Conservation (phyloP, 31 red algal species). For the Porphyra umbilicalis region DNA sequence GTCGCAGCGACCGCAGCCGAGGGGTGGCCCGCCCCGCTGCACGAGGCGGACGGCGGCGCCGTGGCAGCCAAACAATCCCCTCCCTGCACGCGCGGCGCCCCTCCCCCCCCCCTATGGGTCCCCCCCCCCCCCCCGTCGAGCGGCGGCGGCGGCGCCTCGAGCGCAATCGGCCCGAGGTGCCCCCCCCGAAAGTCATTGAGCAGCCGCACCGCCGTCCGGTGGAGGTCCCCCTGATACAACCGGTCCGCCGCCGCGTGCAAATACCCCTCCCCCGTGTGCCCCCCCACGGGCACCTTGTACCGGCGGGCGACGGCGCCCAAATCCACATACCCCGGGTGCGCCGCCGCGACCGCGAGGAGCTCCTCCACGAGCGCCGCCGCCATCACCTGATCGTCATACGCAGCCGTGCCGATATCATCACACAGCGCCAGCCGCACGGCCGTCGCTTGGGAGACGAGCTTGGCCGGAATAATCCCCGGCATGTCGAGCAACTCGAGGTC, state of each 20-base stretch:
- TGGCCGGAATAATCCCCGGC: slow-evolving; percentile 95
- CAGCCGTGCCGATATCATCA: slow-evolving; percentile 90
- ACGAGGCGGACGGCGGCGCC: no score
- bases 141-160: slow-evolving; percentile 54
- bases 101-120: not conserved
- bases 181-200: slow-evolving; percentile 75
- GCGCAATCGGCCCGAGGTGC: slow-evolving; percentile 41
- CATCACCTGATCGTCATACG: slow-evolving; percentile 81
- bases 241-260: slow-evolving; percentile 32
- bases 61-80: no score
- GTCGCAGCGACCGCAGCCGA: no score
- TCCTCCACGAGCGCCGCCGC: slow-evolving; percentile 69
- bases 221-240: slow-evolving; percentile 31
- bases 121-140: not conserved
- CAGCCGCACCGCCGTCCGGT: slow-evolving; percentile 46
- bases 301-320: slow-evolving; percentile 24
- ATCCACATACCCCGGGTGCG: slow-evolving; percentile 30
- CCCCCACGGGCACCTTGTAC: slow-evolving; percentile 27
- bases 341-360: slow-evolving; percentile 19
- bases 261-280: slow-evolving; percentile 55
- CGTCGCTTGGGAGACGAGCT: slow-evolving; percentile 69
- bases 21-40: no score
- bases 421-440: slow-evolving; percentile 82
- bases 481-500: slow-evolving; percentile 91
- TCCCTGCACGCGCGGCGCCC: no score